Conservation (phyloP, 129 eudicot species). For the Ambrosia trifida region DNA sequence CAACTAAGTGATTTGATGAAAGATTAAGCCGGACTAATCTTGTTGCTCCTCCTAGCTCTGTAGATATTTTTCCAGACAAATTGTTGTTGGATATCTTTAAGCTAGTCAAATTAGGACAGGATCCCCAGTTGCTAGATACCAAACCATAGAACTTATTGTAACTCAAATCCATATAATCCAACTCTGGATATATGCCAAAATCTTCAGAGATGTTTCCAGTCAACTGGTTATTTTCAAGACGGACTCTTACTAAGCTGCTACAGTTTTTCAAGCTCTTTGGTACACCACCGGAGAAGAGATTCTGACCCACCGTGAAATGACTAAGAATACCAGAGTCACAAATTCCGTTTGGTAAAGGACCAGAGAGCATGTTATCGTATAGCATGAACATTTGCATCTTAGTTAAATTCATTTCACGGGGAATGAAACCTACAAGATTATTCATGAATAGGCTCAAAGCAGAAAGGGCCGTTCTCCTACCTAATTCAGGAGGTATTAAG, state of each 20-base stretch:
- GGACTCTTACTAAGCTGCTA: constrained; percentile 20
- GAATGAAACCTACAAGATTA: background rate
- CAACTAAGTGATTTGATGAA: constrained; percentile 32
- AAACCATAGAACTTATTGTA: constrained; percentile 35
- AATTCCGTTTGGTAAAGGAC: constrained; percentile 28
- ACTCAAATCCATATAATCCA: constrained; percentile 34
- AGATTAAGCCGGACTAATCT: constrained; percentile 21
- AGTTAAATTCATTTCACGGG: constrained; percentile 30
- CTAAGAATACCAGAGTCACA: constrained; percentile 30
- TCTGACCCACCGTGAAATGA: background rate
- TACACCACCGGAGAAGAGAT: constrained; percentile 33
- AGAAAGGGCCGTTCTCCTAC: constrained; percentile 8
- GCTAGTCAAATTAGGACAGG: constrained; percentile 20
- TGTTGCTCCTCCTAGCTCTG: constrained; percentile 26
- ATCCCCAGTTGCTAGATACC: constrained; percentile 39
- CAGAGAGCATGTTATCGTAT: constrained; percentile 20
- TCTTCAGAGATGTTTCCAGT: constrained; percentile 28
- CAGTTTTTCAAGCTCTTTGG: constrained; percentile 48
- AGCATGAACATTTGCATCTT: background rate
- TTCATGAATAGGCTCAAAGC: background rate
- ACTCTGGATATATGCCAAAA: constrained; percentile 42
- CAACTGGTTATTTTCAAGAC: constrained; percentile 37
- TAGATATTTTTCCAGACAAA: constrained; percentile 26
- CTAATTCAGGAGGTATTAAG: constrained; percentile 23
- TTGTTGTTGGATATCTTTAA: constrained; percentile 12